A percentile compares a stretch with the other conserved stretches of the same genome.
These are phyloP conservation scores for Zygosaccharomyces bisporus DNA, from an alignment of 805 yeast genomes.

Conservation along the genomic window DNA sequence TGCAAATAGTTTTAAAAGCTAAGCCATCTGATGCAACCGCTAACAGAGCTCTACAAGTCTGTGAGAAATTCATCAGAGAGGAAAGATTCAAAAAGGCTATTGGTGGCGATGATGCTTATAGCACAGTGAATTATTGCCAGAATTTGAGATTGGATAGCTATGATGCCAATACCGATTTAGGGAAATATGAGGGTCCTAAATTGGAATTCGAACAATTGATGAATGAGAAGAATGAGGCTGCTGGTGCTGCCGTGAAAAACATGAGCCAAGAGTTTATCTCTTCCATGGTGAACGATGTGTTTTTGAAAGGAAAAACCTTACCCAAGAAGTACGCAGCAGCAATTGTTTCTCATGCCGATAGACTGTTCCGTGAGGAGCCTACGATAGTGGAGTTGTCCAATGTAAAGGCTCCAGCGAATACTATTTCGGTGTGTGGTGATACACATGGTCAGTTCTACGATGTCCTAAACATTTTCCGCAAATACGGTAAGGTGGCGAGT, in stretches of 20 bases:
- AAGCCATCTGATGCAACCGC: conserved; percentile 73
- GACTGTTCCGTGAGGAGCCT: conserved; percentile 60
- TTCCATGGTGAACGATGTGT: conserved; percentile 58
- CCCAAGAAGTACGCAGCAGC: conserved; percentile 85
- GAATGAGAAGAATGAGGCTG: conserved; percentile 26
- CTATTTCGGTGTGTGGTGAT: conserved; percentile 89
- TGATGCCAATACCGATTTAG: conserved; percentile 33
- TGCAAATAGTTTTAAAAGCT: conserved; percentile 54
- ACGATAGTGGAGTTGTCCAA: conserved; percentile 68
- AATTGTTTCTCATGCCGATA: conserved; percentile 67
- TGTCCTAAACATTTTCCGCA: conserved; percentile 70
- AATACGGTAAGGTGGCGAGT: conserved; percentile 63
- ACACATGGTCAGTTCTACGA: conserved; percentile 97
- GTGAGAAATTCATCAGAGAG: conserved; percentile 62
- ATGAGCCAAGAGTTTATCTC: conserved; percentile 54
- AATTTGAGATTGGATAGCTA: conserved; percentile 27
- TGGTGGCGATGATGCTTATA: conserved; percentile 51
- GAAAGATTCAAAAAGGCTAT: conserved; percentile 86
- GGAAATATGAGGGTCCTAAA: conserved; percentile 30
- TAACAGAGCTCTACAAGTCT: conserved; percentile 53
- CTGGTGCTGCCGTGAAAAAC: conserved; percentile 38
- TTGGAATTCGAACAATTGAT: conserved; percentile 30
- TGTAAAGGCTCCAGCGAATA: conserved; percentile 25
- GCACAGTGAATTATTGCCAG: conserved; percentile 29
- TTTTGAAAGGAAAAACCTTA: conserved; percentile 65